A percentile compares a stretch with the other conserved stretches of the same genome.
phyloP scores from a whole-genome alignment of 2,329 filamentous ascomycete genomes.

The Ascochyta clinopodiicola region DNA sequence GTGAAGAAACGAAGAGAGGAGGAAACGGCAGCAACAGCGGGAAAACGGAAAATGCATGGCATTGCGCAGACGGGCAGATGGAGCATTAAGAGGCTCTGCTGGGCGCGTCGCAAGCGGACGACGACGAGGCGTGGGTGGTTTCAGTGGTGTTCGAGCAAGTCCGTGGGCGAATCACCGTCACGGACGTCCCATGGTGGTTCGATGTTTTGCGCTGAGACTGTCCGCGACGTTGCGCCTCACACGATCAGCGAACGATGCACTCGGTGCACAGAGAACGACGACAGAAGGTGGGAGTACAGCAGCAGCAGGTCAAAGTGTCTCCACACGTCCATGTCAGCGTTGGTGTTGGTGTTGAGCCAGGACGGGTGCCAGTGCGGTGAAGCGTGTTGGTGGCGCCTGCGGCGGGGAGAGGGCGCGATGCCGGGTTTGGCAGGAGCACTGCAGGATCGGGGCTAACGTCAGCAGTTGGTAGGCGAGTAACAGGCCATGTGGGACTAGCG shows the following conservation, averaged over 20 bases:
- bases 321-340: not conserved
- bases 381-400: conserved; percentile 27
- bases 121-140: conserved; percentile 41
- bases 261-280: not conserved
- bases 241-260: not conserved
- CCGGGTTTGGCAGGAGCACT: conserved; percentile 16
- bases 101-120: conserved; percentile 42
- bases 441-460: conserved; percentile 18
- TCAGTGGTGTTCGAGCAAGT: conserved; percentile 44
- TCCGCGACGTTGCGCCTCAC: conserved; percentile 12
- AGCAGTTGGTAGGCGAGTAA: conserved; percentile 10
- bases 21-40: conserved; percentile 32
- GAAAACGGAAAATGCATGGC: conserved; percentile 35
- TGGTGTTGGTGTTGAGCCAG: conserved; percentile 21
- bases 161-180: conserved; percentile 38
- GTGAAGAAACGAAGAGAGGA: conserved; percentile 38
- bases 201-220: conserved; percentile 38
- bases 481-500: not conserved
- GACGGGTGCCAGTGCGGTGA: conserved; percentile 1
- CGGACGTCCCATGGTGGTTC: conserved; percentile 26
- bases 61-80: conserved; percentile 28
- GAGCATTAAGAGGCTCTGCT: conserved; percentile 45
- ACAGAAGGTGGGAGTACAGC: too few species aligned
- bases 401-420: conserved; percentile 12
- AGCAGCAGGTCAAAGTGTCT: not conserved